Evolutionary conservation across 2,329 filamentous ascomycete genomes (phyloP).

Genomic region (Elsinoe fawcettii): DNA sequence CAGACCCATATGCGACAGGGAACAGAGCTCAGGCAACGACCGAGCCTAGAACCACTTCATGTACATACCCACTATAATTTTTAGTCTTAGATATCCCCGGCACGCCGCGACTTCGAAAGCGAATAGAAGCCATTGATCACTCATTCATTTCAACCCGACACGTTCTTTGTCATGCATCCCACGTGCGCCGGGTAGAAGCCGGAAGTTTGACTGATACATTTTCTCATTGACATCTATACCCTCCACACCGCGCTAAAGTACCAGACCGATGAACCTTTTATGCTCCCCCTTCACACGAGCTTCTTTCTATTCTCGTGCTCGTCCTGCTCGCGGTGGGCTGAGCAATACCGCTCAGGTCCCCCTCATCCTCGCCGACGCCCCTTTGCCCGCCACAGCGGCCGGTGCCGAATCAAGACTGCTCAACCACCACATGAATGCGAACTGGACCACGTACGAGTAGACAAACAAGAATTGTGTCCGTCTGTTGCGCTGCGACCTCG

Average conservation of each 20-base stretch:
- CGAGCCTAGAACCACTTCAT: not conserved
- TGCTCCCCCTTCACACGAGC: not conserved
- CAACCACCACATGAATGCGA: slow-evolving; percentile 87
- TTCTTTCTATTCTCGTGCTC: too few relatives aligned
- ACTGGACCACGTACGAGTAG: slow-evolving; percentile 90
- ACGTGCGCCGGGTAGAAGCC: not conserved
- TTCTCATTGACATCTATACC: not conserved
- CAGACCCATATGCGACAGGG: not conserved
- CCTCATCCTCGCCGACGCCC: not conserved
- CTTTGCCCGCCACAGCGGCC: not conserved
- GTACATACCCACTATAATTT: slow-evolving; percentile 12
- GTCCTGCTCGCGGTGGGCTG: too few relatives aligned
- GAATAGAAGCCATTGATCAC: slow-evolving; percentile 5
- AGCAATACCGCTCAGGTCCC: not conserved
- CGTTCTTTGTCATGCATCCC: not conserved
- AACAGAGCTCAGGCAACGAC: not conserved
- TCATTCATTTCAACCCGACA: too few relatives aligned
- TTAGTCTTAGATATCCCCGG: slow-evolving; percentile 11
- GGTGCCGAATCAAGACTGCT: slow-evolving; percentile 39
- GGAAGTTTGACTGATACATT: not conserved
- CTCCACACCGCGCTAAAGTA: not conserved
- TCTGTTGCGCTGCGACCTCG: slow-evolving; percentile 75
- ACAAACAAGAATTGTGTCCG: slow-evolving; percentile 87
- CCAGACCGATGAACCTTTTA: not conserved
- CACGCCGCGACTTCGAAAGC: not conserved